Conservation (phyloP, 495 filamentous ascomycete genomes). For the Penicillium coprophilum region DNA sequence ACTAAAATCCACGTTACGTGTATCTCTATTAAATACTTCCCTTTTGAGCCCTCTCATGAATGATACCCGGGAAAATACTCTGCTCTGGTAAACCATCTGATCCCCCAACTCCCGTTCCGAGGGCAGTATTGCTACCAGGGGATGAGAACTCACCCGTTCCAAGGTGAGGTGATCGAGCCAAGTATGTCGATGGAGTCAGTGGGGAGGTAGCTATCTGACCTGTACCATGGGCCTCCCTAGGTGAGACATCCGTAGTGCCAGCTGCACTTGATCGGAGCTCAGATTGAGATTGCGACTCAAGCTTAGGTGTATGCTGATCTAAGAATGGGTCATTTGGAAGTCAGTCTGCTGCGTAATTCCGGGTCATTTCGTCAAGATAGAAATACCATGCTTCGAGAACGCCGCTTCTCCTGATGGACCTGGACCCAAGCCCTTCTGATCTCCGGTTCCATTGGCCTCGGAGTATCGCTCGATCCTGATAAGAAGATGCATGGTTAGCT, state of each 20-base stretch:
- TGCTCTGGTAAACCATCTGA: constrained; percentile 60
- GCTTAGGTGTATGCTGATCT: constrained; percentile 2
- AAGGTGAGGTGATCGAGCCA: constrained; percentile 15
- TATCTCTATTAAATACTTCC: constrained; percentile 37
- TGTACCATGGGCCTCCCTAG: neutral
- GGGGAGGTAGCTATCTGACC: constrained; percentile 2
- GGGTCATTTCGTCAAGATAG: neutral
- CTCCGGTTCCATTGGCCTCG: constrained; percentile 15
- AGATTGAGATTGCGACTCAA: neutral
- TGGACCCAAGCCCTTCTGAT: constrained; percentile 17
- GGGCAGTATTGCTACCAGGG: constrained; percentile 16
- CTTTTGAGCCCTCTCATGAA: constrained; percentile 57
- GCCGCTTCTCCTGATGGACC: constrained; percentile 6
- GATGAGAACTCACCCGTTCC: constrained; percentile 18
- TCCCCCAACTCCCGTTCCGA: constrained; percentile 30
- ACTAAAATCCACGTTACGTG: neutral
- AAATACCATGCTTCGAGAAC: constrained; percentile 4
- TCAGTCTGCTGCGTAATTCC: neutral
- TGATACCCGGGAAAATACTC: constrained; percentile 69
- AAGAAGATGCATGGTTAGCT: constrained; percentile 1
- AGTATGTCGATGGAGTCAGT: constrained; percentile 4
- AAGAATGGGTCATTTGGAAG: neutral
- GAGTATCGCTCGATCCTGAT: constrained; percentile 36
- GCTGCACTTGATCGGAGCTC: neutral
- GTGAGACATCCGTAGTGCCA: neutral